Base-by-base conservation (phyloP, 805 yeast species). In the Candida ortonii region DNA sequence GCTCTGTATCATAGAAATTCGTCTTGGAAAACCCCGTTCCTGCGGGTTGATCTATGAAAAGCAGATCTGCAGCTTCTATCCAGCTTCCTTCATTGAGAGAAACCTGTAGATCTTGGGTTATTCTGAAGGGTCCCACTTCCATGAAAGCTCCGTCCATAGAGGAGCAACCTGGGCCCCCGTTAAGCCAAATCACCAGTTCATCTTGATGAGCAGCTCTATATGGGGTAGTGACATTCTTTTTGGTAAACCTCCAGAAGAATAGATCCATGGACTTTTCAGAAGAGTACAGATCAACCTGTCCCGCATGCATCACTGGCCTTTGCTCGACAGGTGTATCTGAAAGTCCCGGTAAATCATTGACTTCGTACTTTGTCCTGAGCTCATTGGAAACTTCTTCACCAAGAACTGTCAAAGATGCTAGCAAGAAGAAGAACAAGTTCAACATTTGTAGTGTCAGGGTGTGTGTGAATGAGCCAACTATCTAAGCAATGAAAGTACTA, bases 81-180 rank as follows among this genome's bases (percentile, higher is more conserved):
- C 98, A 93, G 2, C 93, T 73, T 0, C 95, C 96, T 2, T 66
- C 52, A 58, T 86, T 86, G 34, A 66, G 59, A 10, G 55, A 59
- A 7, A 86, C 70, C 16, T 46, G 23, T 7, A 71, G 21, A 4
- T 43, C 29, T 2, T 34, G 28, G 3, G 65, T 62, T 13, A 87
- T 71, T 34, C 96, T 68, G 27, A 87, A 73, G 0, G 98, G 97
- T 0, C 98, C 98, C 3, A 80, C 64, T 58, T 93, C 98, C 76
- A 89, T 76, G 44, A 93, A 56, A 0, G 95, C 96, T 11, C 98
- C 98, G 61, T 93, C 98, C 93, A 90, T 78, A 0, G 97, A 88
- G 2, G 96, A 88, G 58, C 98, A 93, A 0, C 98, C 98, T 0
- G 98, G 98, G 0, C 98, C 98, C 24, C 98, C 98, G 57, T 93